A percentile compares a stretch with the other conserved stretches of the same genome.
phyloP scores from a whole-genome alignment of 129 eudicot genomes.

The Calendula officinalis region DNA sequence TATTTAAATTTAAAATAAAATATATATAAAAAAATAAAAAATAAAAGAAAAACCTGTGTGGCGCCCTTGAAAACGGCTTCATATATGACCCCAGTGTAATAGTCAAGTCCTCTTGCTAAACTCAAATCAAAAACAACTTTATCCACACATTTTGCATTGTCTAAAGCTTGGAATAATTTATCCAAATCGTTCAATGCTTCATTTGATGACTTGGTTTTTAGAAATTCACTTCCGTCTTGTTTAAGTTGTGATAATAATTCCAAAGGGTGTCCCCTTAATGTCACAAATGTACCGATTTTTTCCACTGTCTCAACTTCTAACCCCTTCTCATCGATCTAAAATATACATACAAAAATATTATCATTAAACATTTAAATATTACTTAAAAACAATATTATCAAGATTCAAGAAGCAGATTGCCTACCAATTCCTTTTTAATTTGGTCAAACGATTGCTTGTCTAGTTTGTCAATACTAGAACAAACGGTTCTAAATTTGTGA shows the following conservation, averaged over 20 bases:
- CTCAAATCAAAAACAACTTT: conserved; percentile 77
- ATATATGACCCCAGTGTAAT: conserved; percentile 87
- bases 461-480: conserved; percentile 94
- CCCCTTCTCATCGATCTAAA: conserved; percentile 84
- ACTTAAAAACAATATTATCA: not conserved
- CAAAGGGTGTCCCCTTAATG: conserved; percentile 63
- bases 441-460: conserved; percentile 90
- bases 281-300: conserved; percentile 70
- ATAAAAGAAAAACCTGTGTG: conserved; percentile 53
- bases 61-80: conserved; percentile 90
- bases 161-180: conserved; percentile 69
- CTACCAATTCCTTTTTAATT: conserved; percentile 79
- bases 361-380: conserved; percentile 1
- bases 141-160: conserved; percentile 52
- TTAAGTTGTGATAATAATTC: conserved; percentile 56
- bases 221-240: conserved; percentile 56
- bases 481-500: conserved; percentile 77
- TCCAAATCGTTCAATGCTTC: conserved; percentile 75
- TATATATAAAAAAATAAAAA: not conserved
- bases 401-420: conserved; percentile 17
- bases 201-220: conserved; percentile 50
- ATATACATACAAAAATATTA: not conserved
- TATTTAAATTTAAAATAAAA: not conserved
- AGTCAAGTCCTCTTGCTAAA: conserved; percentile 95
- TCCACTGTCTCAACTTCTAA: conserved; percentile 59